Percentiles rank a stretch among this genome's conserved stretches.
These are phyloP conservation scores for Eutrema japonicum DNA, from an alignment of 345 rosid species.

Conservation along the genomic window DNA sequence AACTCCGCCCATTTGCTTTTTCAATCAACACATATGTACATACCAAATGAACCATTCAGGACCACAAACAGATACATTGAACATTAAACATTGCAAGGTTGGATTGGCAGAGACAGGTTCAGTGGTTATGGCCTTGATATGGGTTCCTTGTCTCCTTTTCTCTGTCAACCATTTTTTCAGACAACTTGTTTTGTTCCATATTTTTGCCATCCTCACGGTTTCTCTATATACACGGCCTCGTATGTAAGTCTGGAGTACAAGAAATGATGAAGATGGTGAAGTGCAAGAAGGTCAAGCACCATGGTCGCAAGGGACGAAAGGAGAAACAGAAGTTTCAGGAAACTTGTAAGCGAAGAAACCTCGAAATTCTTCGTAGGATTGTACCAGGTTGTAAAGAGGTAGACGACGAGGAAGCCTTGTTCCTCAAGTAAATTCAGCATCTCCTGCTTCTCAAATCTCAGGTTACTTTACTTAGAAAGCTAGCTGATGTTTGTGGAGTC, in stretches of 20 bases:
- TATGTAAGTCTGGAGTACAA: background rate
- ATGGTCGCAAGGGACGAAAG: slow-evolving; percentile 35
- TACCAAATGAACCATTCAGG: slow-evolving; percentile 21
- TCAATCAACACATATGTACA: background rate
- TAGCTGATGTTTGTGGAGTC: slow-evolving; percentile 46
- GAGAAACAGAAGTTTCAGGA: slow-evolving; percentile 42
- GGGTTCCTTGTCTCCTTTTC: slow-evolving; percentile 40
- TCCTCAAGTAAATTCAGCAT: slow-evolving; percentile 55
- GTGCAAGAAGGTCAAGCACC: slow-evolving; percentile 33
- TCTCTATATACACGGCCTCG: slow-evolving; percentile 5
- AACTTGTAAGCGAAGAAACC: slow-evolving; percentile 44
- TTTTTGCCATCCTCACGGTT: slow-evolving; percentile 42
- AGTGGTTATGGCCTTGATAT: slow-evolving; percentile 41
- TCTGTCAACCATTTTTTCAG: slow-evolving; percentile 29
- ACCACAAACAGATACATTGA: slow-evolving; percentile 44
- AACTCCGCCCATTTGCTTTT: slow-evolving; percentile 17
- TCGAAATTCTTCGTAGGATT: slow-evolving; percentile 46
- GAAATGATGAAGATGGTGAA: slow-evolving; percentile 28
- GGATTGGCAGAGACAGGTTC: slow-evolving; percentile 40
- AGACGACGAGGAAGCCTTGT: slow-evolving; percentile 52
- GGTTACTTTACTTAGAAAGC: slow-evolving; percentile 48
- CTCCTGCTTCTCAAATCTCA: slow-evolving; percentile 50
- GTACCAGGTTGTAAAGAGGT: slow-evolving; percentile 54
- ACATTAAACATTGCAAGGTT: slow-evolving; percentile 30
- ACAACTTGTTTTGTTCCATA: slow-evolving; percentile 44